These are phyloP conservation scores for Fagus sylvatica DNA, from an alignment of 306 rosid genomes.

Conservation along the genomic window DNA sequence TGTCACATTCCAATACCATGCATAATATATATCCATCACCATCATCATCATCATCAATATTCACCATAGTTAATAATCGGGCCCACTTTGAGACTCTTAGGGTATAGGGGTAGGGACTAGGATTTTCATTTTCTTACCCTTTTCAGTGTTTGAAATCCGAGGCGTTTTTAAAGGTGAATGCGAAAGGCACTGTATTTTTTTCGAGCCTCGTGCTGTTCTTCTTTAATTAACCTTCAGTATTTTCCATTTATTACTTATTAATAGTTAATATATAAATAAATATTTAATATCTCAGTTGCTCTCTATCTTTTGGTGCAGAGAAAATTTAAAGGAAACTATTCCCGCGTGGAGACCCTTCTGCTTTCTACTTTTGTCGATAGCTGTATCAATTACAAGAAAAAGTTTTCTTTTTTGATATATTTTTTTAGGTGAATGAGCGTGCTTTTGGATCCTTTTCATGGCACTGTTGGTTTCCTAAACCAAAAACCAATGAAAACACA, in stretches of 20 bases:
- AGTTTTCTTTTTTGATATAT: no score
- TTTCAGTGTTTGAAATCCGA: constrained; percentile 43
- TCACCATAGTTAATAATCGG: not conserved
- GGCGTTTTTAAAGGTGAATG: constrained; percentile 43
- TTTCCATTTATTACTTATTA: not conserved
- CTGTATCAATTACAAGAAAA: not conserved
- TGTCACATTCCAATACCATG: not conserved
- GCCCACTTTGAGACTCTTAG: not conserved
- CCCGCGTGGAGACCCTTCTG: constrained; percentile 26
- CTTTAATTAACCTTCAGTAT: not conserved
- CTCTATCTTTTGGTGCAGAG: constrained; percentile 9
- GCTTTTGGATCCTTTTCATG: constrained; percentile 34
- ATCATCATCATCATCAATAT: not conserved
- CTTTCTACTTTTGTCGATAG: constrained; percentile 39
- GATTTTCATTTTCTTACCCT: constrained; percentile 1
- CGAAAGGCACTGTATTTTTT: constrained; percentile 33
- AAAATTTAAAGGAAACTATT: constrained; percentile 2
- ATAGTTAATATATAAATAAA: not conserved
- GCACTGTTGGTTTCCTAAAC: constrained; percentile 34
- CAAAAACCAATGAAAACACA: constrained; percentile 4
- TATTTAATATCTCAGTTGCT: not conserved
- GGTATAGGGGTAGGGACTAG: not conserved
- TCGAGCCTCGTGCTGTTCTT: constrained; percentile 45
- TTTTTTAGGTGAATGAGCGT: constrained; percentile 37
- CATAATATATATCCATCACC: not conserved